A percentile compares a stretch with the other conserved stretches of the same genome.
Evolutionary conservation across 2,329 filamentous ascomycete species (phyloP).

Genomic region (Aspergillus sojae): DNA sequence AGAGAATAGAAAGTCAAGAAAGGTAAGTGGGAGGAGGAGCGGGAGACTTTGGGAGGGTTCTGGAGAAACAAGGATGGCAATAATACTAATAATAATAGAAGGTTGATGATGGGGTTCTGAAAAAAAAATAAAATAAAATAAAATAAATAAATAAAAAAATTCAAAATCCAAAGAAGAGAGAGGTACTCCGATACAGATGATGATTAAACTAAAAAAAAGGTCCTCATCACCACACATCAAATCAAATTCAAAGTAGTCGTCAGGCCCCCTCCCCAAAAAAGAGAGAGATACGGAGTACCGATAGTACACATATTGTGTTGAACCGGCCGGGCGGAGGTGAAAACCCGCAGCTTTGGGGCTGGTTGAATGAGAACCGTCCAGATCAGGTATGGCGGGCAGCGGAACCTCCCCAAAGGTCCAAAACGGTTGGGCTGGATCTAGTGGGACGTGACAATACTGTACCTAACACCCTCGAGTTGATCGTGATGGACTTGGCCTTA

Average conservation of each 20-base stretch:
- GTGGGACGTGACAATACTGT: constrained; percentile 21
- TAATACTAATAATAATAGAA: constrained; percentile 1
- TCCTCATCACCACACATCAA: neutral
- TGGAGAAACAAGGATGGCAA: constrained; percentile 14
- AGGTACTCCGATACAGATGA: neutral
- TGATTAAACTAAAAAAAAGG: neutral
- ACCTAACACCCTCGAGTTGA: neutral
- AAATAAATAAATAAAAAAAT: neutral
- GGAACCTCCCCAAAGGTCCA: constrained; percentile 36
- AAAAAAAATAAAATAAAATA: neutral
- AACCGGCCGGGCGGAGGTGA: constrained; percentile 24
- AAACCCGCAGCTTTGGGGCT: constrained; percentile 24
- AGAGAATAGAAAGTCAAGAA: constrained; percentile 8
- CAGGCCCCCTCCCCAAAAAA: neutral
- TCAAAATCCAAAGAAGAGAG: neutral
- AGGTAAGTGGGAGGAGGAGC: constrained; percentile 3
- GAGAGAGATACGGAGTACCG: neutral
- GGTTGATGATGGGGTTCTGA: neutral
- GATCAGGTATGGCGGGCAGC: constrained; percentile 37
- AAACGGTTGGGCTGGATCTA: constrained; percentile 39
- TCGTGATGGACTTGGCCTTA: neutral
- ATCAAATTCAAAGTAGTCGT: neutral
- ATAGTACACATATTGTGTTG: constrained; percentile 23
- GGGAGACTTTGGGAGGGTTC: neutral
- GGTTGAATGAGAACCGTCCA: constrained; percentile 35